Conservation (phyloP, 345 rosid genomes). For the Angophora floribunda region DNA sequence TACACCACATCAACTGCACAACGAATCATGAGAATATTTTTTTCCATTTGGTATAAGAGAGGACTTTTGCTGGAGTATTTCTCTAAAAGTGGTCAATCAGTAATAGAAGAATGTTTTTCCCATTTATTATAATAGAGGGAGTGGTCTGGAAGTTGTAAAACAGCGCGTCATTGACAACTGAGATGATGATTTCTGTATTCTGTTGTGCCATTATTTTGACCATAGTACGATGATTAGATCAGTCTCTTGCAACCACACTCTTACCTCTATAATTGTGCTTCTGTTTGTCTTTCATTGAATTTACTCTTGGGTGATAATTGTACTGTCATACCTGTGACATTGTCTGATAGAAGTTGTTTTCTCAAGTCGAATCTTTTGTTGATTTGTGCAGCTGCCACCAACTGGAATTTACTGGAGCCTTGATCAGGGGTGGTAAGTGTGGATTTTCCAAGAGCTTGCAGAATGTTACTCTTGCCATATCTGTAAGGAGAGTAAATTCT, state of each 20-base stretch:
- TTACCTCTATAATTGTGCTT: not conserved
- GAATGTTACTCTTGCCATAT: not conserved
- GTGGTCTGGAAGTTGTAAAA: not conserved
- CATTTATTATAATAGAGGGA: not conserved
- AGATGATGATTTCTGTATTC: not conserved
- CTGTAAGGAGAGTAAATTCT: not conserved
- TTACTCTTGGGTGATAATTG: not conserved
- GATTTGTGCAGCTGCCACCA: not conserved
- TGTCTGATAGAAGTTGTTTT: not conserved
- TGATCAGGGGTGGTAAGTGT: not conserved
- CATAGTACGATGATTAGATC: not conserved
- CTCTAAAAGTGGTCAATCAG: not conserved
- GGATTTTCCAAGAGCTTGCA: not conserved
- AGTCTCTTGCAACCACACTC: not conserved
- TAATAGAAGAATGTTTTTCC: not conserved
- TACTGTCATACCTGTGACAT: not conserved
- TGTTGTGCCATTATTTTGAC: not conserved
- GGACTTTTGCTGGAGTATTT: not conserved
- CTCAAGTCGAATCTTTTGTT: not conserved
- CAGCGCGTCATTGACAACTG: not conserved
- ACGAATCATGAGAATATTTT: not conserved
- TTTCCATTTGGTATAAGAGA: not conserved
- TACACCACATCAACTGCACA: not conserved
- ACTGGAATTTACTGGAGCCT: not conserved
- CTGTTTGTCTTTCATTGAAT: not conserved